phyloP scores from a whole-genome alignment of 2,329 filamentous ascomycete genomes.

The Graphium sp. region DNA sequence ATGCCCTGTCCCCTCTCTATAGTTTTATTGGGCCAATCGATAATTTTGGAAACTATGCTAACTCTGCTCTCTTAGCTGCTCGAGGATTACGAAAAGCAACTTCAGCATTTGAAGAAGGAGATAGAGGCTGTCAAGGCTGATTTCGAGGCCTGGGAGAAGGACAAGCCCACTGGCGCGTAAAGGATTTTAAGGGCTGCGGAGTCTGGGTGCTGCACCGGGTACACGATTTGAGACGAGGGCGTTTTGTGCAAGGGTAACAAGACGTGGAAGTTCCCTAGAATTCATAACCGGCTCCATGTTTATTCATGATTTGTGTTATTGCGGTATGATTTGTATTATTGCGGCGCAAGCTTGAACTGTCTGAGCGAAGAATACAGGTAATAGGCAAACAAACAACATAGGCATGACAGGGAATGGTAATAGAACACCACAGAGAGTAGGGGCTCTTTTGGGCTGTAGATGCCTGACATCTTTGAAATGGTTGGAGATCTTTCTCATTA shows the following conservation, averaged over 20 bases:
- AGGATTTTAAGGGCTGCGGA: constrained; percentile 11
- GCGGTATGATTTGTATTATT: constrained; percentile 1
- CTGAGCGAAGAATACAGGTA: too few relatives aligned
- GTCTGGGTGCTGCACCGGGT: background rate
- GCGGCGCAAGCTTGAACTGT: too few relatives aligned
- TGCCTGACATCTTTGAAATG: too few relatives aligned
- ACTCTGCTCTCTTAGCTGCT: constrained; percentile 37
- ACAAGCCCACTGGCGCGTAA: constrained; percentile 21
- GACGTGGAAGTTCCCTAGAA: too few relatives aligned
- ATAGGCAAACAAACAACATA: too few relatives aligned
- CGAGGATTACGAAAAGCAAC: constrained; percentile 67
- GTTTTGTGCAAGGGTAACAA: background rate
- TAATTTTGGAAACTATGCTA: constrained; percentile 4
- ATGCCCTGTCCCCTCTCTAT: background rate
- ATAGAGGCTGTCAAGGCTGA: constrained; percentile 44
- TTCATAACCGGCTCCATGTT: too few relatives aligned
- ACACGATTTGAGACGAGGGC: background rate
- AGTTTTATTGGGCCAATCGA: background rate
- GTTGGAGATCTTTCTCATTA: too few relatives aligned
- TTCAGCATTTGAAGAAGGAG: constrained; percentile 60
- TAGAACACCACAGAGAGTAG: too few relatives aligned
- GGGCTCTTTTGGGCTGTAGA: too few relatives aligned
- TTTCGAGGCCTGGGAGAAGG: constrained; percentile 37
- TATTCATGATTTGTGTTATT: background rate
- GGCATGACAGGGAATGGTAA: too few relatives aligned